These are phyloP conservation scores for Mercurialis annua DNA, from an alignment of 345 rosid genomes.

Conservation along the genomic window DNA sequence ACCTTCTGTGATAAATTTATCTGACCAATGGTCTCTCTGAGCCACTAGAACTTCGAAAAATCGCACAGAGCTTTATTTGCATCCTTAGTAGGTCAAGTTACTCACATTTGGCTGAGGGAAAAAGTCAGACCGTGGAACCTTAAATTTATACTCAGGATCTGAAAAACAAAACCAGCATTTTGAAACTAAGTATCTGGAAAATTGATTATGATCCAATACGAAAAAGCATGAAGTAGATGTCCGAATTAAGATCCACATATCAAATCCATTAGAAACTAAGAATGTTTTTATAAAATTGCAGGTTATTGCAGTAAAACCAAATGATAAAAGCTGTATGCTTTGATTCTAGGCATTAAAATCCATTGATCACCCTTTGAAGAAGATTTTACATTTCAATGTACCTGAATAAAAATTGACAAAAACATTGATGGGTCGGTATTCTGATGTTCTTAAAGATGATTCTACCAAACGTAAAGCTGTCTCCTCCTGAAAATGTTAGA, in stretches of 20 bases:
- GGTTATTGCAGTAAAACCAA: background rate
- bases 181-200: conserved; percentile 8
- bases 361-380: background rate
- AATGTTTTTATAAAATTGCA: background rate
- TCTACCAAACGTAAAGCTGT: conserved; percentile 70
- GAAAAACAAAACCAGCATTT: conserved; percentile 25
- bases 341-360: background rate
- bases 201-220: background rate
- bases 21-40: background rate
- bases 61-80: background rate
- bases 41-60: background rate
- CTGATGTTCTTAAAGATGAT: conserved; percentile 57
- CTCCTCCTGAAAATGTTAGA: conserved; percentile 56
- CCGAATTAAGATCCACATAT: background rate
- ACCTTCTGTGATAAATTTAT: background rate
- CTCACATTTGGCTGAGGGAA: conserved; percentile 92
- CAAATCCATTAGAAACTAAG: background rate
- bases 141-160: conserved; percentile 79
- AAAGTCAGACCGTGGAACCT: conserved; percentile 77
- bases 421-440: conserved; percentile 74
- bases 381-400: conserved; percentile 19
- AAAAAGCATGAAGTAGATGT: background rate
- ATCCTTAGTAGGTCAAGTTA: conserved; percentile 6
- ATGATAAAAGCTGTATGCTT: conserved; percentile 5
- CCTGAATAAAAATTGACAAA: conserved; percentile 80